These are phyloP conservation scores for Fonsecaea multimorphosa DNA, from an alignment of 2,329 filamentous ascomycete genomes.

Conservation along the genomic window DNA sequence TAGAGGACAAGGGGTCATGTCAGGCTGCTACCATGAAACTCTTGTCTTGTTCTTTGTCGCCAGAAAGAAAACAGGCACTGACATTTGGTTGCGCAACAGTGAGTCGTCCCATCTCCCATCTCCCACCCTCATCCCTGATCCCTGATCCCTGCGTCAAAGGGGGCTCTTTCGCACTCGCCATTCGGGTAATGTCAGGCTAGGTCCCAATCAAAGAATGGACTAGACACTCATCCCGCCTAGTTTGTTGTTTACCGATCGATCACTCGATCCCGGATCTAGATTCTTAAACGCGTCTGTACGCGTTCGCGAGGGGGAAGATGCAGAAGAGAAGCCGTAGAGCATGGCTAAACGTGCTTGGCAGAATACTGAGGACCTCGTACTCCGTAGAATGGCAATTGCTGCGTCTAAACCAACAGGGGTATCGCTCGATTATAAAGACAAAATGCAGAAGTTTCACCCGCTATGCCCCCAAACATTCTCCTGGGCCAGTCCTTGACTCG, in stretches of 20 bases:
- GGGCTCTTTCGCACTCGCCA: not conserved
- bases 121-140: not conserved
- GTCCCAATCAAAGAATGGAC: not conserved
- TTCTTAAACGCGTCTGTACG: not conserved
- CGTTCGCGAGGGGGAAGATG: not conserved
- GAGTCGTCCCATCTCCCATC: not conserved
- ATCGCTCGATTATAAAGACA: not conserved
- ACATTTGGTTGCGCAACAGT: not conserved
- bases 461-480: not conserved
- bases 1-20: not conserved
- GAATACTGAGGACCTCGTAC: no score
- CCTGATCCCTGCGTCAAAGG: conserved; percentile 1
- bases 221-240: conserved; percentile 6
- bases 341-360: no score
- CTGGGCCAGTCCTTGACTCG: not conserved
- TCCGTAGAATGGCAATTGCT: not conserved
- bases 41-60: not conserved
- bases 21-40: not conserved
- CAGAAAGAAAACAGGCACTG: not conserved
- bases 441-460: not conserved
- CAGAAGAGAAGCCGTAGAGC: no score
- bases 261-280: conserved; percentile 38
- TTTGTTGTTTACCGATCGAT: conserved; percentile 59
- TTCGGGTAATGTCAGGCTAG: not conserved
- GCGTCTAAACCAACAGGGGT: not conserved